Base-by-base conservation (phyloP, 352 stramenopile species). In the Aphanomyces astaci region DNA sequence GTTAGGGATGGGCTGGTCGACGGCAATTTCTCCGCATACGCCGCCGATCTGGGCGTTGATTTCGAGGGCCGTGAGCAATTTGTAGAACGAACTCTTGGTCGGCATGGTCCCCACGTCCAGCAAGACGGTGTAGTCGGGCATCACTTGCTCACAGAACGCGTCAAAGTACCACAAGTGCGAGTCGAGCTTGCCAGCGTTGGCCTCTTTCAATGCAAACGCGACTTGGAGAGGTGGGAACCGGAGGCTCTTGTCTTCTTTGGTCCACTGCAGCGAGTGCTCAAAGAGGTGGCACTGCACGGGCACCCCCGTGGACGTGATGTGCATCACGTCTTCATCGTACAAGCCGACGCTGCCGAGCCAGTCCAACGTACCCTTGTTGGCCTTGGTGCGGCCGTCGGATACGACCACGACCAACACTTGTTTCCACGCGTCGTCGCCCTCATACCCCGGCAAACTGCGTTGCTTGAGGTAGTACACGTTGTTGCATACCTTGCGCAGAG, bases 161-260 rank as follows among this genome's bases (percentile, higher is more conserved):
- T 85, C 82, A 57, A 94, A 92, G 74, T 88, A 93, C 85, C 87
- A 95, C 54, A 88, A 78, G 70, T 95, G 87, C 51, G 85, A 94
- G 66, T 93, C 84, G 0, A 94, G 64, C 71, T 95, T 95, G 32
- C 78, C 89, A 1, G 81, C 79, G 22, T 93, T 93, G 22, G 77
- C 75, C 72, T 94, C 85, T 65, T 95, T 95, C 1, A 95, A 69
- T 3, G 81, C 83, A 60, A 95, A 93, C 2, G 91, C 64, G 13
- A 86, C 75, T 40, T 95, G 86, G 31, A 95, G 82, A 2, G 86
- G 86, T 54, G 89, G 25, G 25, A 95, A 36, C 48, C 49, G 48
- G 22, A 63, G 33, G 46, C 76, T 75, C 68, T 89, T 92, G 64
- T 81, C 79, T 27, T 95, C 89, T 65, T 86, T 76, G 0, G 73